Evolutionary conservation across 345 rosid species (phyloP), one percentile per base, ranked within the genome.

Genomic region (Ricinus communis): DNA sequence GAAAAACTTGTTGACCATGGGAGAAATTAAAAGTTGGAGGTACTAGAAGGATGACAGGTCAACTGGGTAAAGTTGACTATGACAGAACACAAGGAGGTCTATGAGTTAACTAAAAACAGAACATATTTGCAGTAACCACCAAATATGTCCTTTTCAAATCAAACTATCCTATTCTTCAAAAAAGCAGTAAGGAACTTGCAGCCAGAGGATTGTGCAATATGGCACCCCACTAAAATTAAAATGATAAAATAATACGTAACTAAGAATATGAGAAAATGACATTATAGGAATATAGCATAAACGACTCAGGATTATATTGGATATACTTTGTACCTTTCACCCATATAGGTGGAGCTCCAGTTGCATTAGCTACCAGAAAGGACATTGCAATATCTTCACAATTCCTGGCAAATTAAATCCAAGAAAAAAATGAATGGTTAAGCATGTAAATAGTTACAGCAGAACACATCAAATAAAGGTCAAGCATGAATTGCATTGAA

Each of bases 371-470:
- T 8, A 95, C 84, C 10, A 95, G 97, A 85, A 95, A 95, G 22
- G 99, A 92, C 97, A 95, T 92, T 24, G 97, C 99, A 52, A 92
- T 95, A 84, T 95, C 97, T 90, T 94, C 98, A 80, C 98, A 94
- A 74, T 94, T 94, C 92, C 98, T 94, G 84, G 58, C 13, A 51
- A 71, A 65, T 61, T 25, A 73, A 74, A 47, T 25, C 40, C 66
- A 72, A 79, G 63, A 62, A n/a, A 65, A 69, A 76, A 63, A 43
- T 61, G 12, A 76, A 41, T 30, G 70, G 71, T 54, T 64, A 56
- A 81, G 54, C 58, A 62, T 27, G 24, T 30, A 55, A 53, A 61
- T 30, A 65, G 33, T 43, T 45, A 56, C 36, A 40, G 33, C 28
- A 71, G 8, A 46, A 45, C 21, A 68, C 49, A 27, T n/a, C n/a